Evolutionary conservation across 164 flowering plant species (phyloP).

Genomic region (Houttuynia cordata): DNA sequence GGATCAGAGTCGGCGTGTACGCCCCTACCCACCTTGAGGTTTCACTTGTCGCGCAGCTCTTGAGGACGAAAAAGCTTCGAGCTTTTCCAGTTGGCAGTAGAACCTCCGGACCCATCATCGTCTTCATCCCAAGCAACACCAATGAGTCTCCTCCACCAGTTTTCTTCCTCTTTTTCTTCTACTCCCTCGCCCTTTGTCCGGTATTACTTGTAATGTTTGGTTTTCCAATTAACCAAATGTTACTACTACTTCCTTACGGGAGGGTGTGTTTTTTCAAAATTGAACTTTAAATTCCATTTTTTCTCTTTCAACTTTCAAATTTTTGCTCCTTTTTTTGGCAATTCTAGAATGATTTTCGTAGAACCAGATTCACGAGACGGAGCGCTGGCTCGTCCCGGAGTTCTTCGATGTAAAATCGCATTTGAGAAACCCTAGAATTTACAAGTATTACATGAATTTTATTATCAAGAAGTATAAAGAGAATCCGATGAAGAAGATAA

Average conservation of each 20-base stretch:
- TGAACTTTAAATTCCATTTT: too few relatives aligned
- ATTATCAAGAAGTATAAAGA: slow-evolving; percentile 45
- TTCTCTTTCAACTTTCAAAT: not conserved
- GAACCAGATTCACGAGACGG: slow-evolving; percentile 54
- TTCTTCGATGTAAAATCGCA: slow-evolving; percentile 62
- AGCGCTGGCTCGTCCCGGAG: slow-evolving; percentile 59
- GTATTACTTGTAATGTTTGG: too few relatives aligned
- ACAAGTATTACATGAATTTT: slow-evolving; percentile 58
- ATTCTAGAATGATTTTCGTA: slow-evolving; percentile 72
- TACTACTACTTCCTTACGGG: too few relatives aligned
- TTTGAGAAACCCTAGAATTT: slow-evolving; percentile 55
- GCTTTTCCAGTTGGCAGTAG: too few relatives aligned
- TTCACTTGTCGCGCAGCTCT: too few relatives aligned
- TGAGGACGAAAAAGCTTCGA: too few relatives aligned
- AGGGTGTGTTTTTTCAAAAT: too few relatives aligned
- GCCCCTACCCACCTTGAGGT: too few relatives aligned
- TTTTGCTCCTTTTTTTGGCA: not conserved
- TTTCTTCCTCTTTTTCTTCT: too few relatives aligned
- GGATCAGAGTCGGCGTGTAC: too few relatives aligned
- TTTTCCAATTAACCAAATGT: too few relatives aligned
- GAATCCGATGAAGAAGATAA: slow-evolving; percentile 46
- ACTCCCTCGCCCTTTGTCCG: too few relatives aligned
- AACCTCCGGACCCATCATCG: slow-evolving; percentile 11
- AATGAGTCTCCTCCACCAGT: slow-evolving; percentile 22
- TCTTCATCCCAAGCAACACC: slow-evolving; percentile 47